These are phyloP conservation scores for Kwoniella europaea DNA, from an alignment of 768 basidiomycete species.

Conservation along the genomic window DNA sequence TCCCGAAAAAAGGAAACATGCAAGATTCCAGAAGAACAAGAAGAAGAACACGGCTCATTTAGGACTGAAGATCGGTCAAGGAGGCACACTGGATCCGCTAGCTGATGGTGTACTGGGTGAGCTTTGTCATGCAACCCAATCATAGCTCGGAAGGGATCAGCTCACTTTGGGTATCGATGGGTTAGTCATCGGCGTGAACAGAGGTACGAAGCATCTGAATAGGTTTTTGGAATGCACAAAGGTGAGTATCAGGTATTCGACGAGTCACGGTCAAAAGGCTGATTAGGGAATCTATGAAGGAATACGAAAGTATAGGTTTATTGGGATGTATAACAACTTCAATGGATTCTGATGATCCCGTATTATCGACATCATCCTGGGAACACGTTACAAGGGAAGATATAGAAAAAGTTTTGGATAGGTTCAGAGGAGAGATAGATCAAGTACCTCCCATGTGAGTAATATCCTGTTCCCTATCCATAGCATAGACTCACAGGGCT, in stretches of 20 bases:
- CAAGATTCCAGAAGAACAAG: constrained; percentile 36
- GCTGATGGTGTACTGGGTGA: constrained; percentile 92
- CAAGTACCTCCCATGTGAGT: constrained; percentile 90
- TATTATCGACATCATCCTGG: constrained; percentile 66
- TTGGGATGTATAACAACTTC: constrained; percentile 94
- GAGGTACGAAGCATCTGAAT: constrained; percentile 82
- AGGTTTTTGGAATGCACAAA: constrained; percentile 88
- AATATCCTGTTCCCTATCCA: constrained; percentile 1
- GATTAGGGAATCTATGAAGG: constrained; percentile 63
- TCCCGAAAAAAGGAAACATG: constrained; percentile 33
- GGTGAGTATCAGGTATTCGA: constrained; percentile 61
- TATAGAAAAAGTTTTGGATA: constrained; percentile 70
- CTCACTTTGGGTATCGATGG: no score
- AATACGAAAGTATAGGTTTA: constrained; percentile 87
- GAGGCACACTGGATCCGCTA: constrained; percentile 88
- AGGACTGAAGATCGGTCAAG: constrained; percentile 65
- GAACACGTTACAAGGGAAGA: constrained; percentile 77
- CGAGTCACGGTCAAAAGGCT: background rate
- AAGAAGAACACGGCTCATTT: constrained; percentile 64
- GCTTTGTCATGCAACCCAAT: constrained; percentile 23
- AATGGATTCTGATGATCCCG: constrained; percentile 86
- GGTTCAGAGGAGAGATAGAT: constrained; percentile 83
- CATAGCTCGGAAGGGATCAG: no score
- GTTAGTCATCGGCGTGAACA: constrained; percentile 83
- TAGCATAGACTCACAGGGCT: background rate